Base-by-base conservation (phyloP, 345 rosid species). In the Carallia brachiata region DNA sequence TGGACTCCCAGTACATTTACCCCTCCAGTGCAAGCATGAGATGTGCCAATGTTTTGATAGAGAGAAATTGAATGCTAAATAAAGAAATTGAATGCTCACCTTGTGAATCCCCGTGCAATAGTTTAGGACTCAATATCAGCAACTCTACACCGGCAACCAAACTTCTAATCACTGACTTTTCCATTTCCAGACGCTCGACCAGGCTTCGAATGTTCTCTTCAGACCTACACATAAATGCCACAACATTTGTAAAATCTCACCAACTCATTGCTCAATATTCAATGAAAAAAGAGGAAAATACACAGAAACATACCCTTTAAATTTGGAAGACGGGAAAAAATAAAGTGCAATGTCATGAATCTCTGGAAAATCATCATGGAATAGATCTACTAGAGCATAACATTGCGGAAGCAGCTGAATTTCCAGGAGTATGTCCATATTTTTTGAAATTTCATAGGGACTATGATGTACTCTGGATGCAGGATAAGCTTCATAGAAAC, bases 401-500 rank as follows among this genome's bases (percentile, higher is more conserved):
- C 64, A 16, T 37, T 62, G 56, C 53, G 83, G 89, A 78, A 87
- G 83, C 78, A 85, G 71, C 40, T 81, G 74, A 66, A 82, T 84
- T 66, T 68, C 63, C 77, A 90, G 85, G 70, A 79, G 50, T 3
- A 0, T 54, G 52, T 91, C 88, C 80, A 92, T 78, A 6, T 50
- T 71, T 75, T 52, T 62, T n/a, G 84, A 78, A 63, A 81, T 72
- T 36, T 79, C 77, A 19, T 67, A 80, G 53, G 90, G 90, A 72
- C 68, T 81, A 30, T 62, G 69, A 64, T 53, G 78, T 67, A 83
- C 75, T 62, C 52, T 72, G 71, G 78, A 65, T n/a, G 89, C 78
- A 27, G 83, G 86, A 53, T 66, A 80, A 76, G 88, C 92, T 65
- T 55, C 67, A 78, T 87, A 82, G 37, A 77, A 80, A 58, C 85